Evolutionary conservation across 2,329 filamentous ascomycete species (phyloP).

Genomic region (Xylariaceae sp.): DNA sequence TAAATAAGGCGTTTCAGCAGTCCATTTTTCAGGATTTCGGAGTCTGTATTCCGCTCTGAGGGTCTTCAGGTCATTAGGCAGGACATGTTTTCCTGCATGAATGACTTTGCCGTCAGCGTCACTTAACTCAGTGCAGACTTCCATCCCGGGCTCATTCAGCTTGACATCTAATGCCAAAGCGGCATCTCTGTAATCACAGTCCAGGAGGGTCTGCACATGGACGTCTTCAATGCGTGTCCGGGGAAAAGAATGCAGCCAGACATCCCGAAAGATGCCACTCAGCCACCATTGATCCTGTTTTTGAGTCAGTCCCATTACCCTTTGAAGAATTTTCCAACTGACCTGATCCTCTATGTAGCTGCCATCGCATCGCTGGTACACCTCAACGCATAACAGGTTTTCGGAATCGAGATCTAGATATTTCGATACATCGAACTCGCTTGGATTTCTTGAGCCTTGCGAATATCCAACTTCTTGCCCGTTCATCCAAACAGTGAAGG

Average conservation of each 20-base stretch:
- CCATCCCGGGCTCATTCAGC: constrained; percentile 31
- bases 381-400: constrained; percentile 60
- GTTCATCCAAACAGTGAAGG: constrained; percentile 70
- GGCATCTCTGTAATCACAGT: constrained; percentile 50
- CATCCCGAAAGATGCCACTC: constrained; percentile 65
- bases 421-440: constrained; percentile 66
- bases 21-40: constrained; percentile 59
- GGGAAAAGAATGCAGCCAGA: constrained; percentile 60
- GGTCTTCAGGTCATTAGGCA: constrained; percentile 34
- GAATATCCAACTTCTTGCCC: constrained; percentile 64
- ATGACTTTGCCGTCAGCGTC: constrained; percentile 28
- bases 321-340: constrained; percentile 10
- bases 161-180: constrained; percentile 43
- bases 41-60: constrained; percentile 31
- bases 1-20: constrained; percentile 61
- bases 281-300: constrained; percentile 63
- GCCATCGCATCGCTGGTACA: constrained; percentile 70
- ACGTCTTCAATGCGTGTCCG: constrained; percentile 51
- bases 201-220: constrained; percentile 50
- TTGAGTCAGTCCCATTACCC: constrained; percentile 5
- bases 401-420: constrained; percentile 38
- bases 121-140: constrained; percentile 32
- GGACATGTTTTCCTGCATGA: constrained; percentile 18
- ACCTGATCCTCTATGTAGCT: constrained; percentile 66
- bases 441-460: constrained; percentile 67